phyloP scores from a whole-genome alignment of 2,329 filamentous ascomycete species.

The Teratosphaeria nubilosa region DNA sequence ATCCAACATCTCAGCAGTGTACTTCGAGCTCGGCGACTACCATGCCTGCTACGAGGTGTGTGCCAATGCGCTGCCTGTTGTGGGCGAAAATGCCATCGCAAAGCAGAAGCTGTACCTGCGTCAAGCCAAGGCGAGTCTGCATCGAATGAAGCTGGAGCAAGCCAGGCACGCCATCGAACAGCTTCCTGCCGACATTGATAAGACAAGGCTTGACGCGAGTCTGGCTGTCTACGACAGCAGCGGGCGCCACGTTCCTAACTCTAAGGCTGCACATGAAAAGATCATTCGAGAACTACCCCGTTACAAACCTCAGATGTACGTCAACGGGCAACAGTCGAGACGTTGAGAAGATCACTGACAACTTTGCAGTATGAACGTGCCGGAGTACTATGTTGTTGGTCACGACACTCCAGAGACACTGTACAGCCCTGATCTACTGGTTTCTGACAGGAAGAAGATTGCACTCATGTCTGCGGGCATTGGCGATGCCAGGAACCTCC shows the following conservation, averaged over 20 bases:
- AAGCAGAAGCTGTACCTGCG: slow-evolving; percentile 7
- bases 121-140: slow-evolving; percentile 3
- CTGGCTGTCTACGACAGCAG: not conserved
- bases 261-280: not conserved
- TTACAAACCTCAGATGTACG: not conserved
- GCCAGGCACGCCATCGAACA: not conserved
- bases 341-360: not conserved
- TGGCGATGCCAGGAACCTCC: no score
- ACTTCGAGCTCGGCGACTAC: slow-evolving; percentile 12
- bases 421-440: no score
- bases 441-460: no score
- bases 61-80: slow-evolving; percentile 4
- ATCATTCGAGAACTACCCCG: not conserved
- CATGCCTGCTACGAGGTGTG: slow-evolving; percentile 1
- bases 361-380: not conserved
- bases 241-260: not conserved
- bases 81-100: slow-evolving; percentile 2
- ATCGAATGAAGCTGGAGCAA: not conserved
- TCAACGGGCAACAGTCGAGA: not conserved
- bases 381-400: no score
- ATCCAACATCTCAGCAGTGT: slow-evolving; percentile 10
- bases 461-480: no score
- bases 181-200: not conserved
- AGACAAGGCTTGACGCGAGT: not conserved
- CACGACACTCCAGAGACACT: no score